phyloP scores from a whole-genome alignment of 768 basidiomycete genomes.

The Russula emetica region DNA sequence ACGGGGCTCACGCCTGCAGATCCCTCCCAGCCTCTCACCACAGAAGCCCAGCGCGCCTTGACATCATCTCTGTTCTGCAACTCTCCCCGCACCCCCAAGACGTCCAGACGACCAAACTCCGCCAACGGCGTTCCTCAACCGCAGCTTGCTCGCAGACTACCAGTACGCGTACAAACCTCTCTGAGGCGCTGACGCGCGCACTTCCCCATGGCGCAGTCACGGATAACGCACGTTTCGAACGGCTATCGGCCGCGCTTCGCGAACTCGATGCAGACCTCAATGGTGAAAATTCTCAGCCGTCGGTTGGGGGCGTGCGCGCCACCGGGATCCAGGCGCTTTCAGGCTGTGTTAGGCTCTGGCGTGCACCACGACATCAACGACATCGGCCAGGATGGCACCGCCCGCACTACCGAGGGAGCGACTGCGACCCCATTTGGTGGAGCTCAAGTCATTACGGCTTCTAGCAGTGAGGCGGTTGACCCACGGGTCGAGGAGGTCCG shows the following conservation, averaged over 20 bases:
- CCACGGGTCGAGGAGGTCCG: slow-evolving; percentile 62
- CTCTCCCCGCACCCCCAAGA: slow-evolving; percentile 36
- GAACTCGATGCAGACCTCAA: slow-evolving; percentile 34
- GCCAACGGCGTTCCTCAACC: slow-evolving; percentile 53
- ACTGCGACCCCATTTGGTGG: slow-evolving; percentile 14
- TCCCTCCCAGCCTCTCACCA: slow-evolving; percentile 36
- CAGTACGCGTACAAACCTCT: slow-evolving; percentile 62
- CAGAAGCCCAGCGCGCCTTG: slow-evolving; percentile 51
- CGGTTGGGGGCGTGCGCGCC: slow-evolving; percentile 17
- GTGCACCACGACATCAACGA: slow-evolving; percentile 40
- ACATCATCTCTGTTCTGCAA: slow-evolving; percentile 54
- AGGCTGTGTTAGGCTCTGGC: slow-evolving; percentile 57
- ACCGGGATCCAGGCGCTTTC: slow-evolving; percentile 50
- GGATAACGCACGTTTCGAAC: slow-evolving; percentile 54
- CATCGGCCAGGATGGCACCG: slow-evolving; percentile 33
- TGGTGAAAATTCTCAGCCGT: not conserved
- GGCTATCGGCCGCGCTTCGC: slow-evolving; percentile 50
- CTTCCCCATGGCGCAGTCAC: slow-evolving; percentile 43
- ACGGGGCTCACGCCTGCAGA: slow-evolving; percentile 35
- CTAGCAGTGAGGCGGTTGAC: slow-evolving; percentile 46
- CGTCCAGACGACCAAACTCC: slow-evolving; percentile 8
- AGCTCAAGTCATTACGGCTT: slow-evolving; percentile 1
- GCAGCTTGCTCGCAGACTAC: slow-evolving; percentile 65
- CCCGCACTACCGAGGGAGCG: not conserved
- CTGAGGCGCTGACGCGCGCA: slow-evolving; percentile 33